phyloP scores from a whole-genome alignment of 768 basidiomycete genomes.

The Amanita pallidorosea region DNA sequence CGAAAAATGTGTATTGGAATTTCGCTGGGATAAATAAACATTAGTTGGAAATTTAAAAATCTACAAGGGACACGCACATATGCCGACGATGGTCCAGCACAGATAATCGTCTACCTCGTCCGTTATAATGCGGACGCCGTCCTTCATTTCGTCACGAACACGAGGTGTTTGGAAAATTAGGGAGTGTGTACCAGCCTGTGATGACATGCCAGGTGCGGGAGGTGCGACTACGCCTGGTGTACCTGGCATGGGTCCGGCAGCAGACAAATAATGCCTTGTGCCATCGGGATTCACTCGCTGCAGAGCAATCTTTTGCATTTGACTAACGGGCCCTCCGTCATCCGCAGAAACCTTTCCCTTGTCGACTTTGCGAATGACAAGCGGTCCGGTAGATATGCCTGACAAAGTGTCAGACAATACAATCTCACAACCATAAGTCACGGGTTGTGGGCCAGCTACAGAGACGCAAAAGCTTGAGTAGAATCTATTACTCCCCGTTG shows the following conservation, averaged over 20 bases:
- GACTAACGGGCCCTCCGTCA: constrained; percentile 86
- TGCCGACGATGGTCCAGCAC: constrained; percentile 94
- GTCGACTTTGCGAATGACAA: constrained; percentile 88
- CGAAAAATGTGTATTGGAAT: constrained; percentile 92
- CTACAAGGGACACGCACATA: constrained; percentile 47
- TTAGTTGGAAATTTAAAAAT: neutral
- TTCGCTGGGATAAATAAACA: constrained; percentile 42
- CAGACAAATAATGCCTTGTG: constrained; percentile 78
- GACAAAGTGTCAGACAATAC: constrained; percentile 76
- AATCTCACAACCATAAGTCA: constrained; percentile 88
- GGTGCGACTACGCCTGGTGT: constrained; percentile 58
- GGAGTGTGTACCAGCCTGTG: constrained; percentile 73
- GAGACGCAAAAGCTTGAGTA: constrained; percentile 26
- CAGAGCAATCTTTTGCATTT: constrained; percentile 94
- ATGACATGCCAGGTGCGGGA: constrained; percentile 64
- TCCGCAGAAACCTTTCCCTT: constrained; percentile 81
- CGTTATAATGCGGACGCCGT: constrained; percentile 61
- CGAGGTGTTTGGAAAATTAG: constrained; percentile 72
- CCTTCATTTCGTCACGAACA: constrained; percentile 73
- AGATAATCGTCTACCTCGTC: constrained; percentile 94
- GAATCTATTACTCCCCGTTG: constrained; percentile 28
- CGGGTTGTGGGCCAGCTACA: constrained; percentile 63
- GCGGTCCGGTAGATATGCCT: constrained; percentile 76
- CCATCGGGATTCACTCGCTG: constrained; percentile 77
- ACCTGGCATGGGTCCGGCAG: constrained; percentile 76